These are phyloP conservation scores for Pulicaria dysenterica DNA, from an alignment of 129 eudicot species.

Conservation along the genomic window DNA sequence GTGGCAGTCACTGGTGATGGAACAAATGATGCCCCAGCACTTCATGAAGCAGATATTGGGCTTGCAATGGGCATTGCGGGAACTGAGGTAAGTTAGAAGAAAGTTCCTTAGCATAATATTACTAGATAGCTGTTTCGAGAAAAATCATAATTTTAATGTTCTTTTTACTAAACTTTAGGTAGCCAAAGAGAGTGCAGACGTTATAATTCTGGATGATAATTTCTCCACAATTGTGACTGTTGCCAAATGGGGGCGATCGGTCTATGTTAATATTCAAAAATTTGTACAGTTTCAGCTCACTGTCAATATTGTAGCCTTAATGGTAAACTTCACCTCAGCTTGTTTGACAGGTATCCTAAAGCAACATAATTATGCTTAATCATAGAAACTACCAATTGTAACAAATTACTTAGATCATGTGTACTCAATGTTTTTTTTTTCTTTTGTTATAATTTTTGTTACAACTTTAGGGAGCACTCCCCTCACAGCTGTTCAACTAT, in stretches of 20 bases:
- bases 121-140: not conserved
- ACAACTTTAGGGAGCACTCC: constrained; percentile 76
- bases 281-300: constrained; percentile 98
- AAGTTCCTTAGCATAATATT: constrained; percentile 10
- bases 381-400: no score
- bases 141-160: not conserved
- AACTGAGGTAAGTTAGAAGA: constrained; percentile 66
- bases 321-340: constrained; percentile 93
- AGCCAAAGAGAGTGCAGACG: constrained; percentile 99
- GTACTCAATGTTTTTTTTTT: not conserved
- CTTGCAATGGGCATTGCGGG: constrained; percentile 99
- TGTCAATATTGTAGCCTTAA: constrained; percentile 84
- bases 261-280: constrained; percentile 87
- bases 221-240: constrained; percentile 95
- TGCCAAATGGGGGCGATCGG: constrained; percentile 97
- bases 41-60: constrained; percentile 99
- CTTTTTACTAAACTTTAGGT: constrained; percentile 49
- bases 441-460: not conserved
- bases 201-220: constrained; percentile 92
- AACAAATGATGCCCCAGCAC: constrained; percentile 98
- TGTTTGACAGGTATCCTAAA: constrained; percentile 69
- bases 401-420: not conserved
- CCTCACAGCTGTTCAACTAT: constrained; percentile 92
- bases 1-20: constrained; percentile 99
- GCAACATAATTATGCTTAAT: not conserved